Percentiles rank a stretch among this genome's conserved stretches.
These are phyloP conservation scores for Colletotrichum magnum DNA, from an alignment of 2,329 filamentous ascomycete species.

Conservation along the genomic window DNA sequence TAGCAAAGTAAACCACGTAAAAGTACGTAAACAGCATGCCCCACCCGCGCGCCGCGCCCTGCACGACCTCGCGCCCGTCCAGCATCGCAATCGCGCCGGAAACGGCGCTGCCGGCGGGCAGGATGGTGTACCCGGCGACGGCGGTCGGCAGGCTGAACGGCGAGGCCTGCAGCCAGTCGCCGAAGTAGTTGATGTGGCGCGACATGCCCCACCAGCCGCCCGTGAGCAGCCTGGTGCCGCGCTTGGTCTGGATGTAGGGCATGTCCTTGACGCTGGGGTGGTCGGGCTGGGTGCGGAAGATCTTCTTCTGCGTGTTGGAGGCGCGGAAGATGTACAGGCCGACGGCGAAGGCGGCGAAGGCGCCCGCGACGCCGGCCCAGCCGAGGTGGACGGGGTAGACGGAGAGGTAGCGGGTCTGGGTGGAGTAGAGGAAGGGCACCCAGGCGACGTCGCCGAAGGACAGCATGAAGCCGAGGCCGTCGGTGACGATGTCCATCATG, in stretches of 20 bases:
- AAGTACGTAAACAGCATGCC: slow-evolving; percentile 88
- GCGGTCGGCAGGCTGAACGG: slow-evolving; percentile 79
- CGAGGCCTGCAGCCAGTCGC: slow-evolving; percentile 83
- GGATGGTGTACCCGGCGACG: slow-evolving; percentile 74
- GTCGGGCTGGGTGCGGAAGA: slow-evolving; percentile 78
- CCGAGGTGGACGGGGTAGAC: slow-evolving; percentile 78
- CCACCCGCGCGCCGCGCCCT: slow-evolving; percentile 78
- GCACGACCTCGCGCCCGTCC: slow-evolving; percentile 70
- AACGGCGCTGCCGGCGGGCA: slow-evolving; percentile 50
- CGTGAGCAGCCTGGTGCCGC: slow-evolving; percentile 75
- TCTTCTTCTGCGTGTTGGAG: slow-evolving; percentile 82
- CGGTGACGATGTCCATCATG: slow-evolving; percentile 81
- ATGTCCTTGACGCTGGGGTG: slow-evolving; percentile 76
- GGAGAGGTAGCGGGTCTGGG: slow-evolving; percentile 78
- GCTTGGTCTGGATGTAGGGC: slow-evolving; percentile 76
- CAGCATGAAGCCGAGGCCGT: slow-evolving; percentile 84
- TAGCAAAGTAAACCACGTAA: slow-evolving; percentile 85
- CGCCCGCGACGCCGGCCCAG: slow-evolving; percentile 64
- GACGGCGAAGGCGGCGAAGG: slow-evolving; percentile 69
- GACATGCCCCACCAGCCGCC: slow-evolving; percentile 82
- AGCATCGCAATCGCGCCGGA: slow-evolving; percentile 59
- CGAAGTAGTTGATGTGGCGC: slow-evolving; percentile 82
- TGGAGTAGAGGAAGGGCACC: slow-evolving; percentile 79
- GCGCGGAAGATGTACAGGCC: slow-evolving; percentile 82
- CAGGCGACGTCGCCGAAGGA: slow-evolving; percentile 80